A percentile compares a stretch with the other conserved stretches of the same genome.
Conservation (phyloP, 179 eudicot species). For the Actinidia chinensis region DNA sequence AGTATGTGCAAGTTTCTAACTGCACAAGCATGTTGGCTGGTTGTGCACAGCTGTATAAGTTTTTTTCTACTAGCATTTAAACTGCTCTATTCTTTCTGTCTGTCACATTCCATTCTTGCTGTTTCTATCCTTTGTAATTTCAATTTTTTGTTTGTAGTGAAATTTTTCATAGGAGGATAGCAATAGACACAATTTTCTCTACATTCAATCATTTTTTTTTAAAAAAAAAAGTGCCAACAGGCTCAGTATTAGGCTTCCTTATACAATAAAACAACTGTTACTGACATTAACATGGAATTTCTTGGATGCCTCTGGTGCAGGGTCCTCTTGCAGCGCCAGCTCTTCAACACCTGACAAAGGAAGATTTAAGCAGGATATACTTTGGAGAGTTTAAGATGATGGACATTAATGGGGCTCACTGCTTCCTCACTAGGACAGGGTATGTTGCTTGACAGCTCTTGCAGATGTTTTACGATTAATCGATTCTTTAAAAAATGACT, state of each 20-base stretch:
- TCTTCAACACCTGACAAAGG: conserved; percentile 85
- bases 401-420: conserved; percentile 71
- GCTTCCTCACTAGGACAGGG: conserved; percentile 98
- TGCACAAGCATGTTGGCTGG: not conserved
- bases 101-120: not conserved
- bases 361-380: conserved; percentile 84
- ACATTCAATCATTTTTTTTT: not conserved
- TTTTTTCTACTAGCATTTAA: not conserved
- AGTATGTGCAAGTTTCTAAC: not conserved
- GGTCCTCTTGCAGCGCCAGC: conserved; percentile 95
- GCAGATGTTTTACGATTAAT: not conserved
- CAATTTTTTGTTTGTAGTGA: not conserved
- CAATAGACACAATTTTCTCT: not conserved
- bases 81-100: not conserved
- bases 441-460: conserved; percentile 28
- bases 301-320: conserved; percentile 40
- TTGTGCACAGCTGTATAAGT: not conserved
- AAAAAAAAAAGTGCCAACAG: not conserved
- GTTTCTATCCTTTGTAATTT: too few species aligned
- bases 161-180: not conserved
- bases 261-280: not conserved
- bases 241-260: not conserved
- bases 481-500: not conserved
- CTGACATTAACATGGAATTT: conserved; percentile 12
- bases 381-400: conserved; percentile 66